phyloP scores from a whole-genome alignment of 2,329 filamentous ascomycete genomes.

The Diplodia seriata region DNA sequence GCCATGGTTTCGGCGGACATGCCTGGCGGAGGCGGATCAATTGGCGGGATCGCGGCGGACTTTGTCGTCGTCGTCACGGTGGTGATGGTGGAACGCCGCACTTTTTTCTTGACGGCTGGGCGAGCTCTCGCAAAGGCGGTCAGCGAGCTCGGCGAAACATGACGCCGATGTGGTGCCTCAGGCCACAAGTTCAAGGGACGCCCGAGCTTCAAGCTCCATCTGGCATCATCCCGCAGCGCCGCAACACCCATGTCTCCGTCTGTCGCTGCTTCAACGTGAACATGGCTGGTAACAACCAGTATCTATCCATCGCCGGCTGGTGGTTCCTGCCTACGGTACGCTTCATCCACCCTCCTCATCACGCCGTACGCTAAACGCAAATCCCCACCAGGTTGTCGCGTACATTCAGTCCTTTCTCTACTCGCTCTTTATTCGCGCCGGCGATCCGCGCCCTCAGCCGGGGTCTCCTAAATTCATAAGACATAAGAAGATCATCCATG shows the following conservation, averaged over 20 bases:
- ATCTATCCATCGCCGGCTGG: conserved; percentile 67
- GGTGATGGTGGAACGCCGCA: conserved; percentile 10
- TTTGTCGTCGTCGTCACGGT: conserved; percentile 12
- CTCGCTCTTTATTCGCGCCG: conserved; percentile 85
- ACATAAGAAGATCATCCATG: conserved; percentile 83
- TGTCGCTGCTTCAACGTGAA: neutral
- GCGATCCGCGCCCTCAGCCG: conserved; percentile 75
- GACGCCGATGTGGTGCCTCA: neutral
- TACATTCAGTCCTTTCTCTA: conserved; percentile 86
- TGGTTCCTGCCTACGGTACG: conserved; percentile 67
- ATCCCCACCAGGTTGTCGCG: conserved; percentile 69
- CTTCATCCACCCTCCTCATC: neutral
- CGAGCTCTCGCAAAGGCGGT: conserved; percentile 17
- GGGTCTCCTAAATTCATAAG: conserved; percentile 71
- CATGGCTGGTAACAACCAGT: conserved; percentile 29
- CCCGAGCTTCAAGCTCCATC: conserved; percentile 25
- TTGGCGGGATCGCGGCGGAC: neutral
- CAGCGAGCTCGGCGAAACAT: conserved; percentile 21
- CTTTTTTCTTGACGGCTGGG: conserved; percentile 26
- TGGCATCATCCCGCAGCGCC: conserved; percentile 23
- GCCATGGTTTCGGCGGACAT: conserved; percentile 39
- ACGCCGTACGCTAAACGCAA: neutral
- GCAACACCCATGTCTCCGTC: conserved; percentile 7
- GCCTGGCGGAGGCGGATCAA: conserved; percentile 43
- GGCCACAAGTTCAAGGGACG: neutral